phyloP scores from a whole-genome alignment of 140 eudicot genomes.

The Stevia rebaudiana region DNA sequence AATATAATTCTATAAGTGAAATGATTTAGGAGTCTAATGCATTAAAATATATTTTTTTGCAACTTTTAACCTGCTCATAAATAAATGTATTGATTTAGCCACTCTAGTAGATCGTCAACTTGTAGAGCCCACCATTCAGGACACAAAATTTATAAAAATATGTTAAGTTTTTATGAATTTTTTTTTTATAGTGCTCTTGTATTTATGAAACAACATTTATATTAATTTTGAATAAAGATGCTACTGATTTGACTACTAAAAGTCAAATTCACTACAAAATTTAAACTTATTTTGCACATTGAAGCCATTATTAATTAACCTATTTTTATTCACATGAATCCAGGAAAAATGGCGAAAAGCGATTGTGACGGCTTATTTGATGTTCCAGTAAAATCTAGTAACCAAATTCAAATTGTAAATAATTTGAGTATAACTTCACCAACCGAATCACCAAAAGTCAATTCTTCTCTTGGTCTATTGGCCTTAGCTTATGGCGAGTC shows the following conservation, averaged over 20 bases:
- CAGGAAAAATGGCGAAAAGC: slow-evolving; percentile 43
- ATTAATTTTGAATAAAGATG: not conserved
- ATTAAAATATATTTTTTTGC: not conserved
- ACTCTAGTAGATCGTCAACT: not conserved
- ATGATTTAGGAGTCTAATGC: not conserved
- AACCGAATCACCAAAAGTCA: slow-evolving; percentile 24
- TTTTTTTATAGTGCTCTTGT: not conserved
- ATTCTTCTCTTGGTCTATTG: slow-evolving; percentile 77
- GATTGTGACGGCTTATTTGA: slow-evolving; percentile 41
- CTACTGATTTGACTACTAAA: not conserved
- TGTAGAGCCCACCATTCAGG: not conserved
- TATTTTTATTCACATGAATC: slow-evolving; percentile 14
- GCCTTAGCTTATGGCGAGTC: slow-evolving; percentile 83
- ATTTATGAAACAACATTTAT: not conserved
- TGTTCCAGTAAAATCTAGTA: slow-evolving; percentile 40
- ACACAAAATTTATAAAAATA: not conserved
- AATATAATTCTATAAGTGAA: not conserved
- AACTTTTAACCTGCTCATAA: not conserved
- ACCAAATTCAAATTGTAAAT: slow-evolving; percentile 27
- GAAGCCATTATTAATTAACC: not conserved
- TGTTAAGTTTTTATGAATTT: not conserved
- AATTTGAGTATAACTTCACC: slow-evolving; percentile 7
- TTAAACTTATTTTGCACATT: slow-evolving; percentile 1
- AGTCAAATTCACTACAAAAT: not conserved
- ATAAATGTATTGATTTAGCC: not conserved